phyloP scores from a whole-genome alignment of 257 asterid species.

The Capsicum chinense region DNA sequence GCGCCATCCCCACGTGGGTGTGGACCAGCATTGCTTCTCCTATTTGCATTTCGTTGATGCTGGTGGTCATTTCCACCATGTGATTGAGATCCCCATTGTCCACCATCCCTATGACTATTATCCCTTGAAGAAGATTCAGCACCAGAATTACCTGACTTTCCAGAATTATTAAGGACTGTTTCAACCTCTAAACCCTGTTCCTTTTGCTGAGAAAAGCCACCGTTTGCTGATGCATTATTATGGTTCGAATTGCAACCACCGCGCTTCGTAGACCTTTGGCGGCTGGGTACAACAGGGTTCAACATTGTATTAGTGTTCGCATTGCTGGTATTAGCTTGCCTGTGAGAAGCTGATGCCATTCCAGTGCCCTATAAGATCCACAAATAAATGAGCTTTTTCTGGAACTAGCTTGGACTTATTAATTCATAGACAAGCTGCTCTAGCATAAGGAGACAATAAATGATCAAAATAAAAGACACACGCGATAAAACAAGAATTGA shows the following conservation, averaged over 20 bases:
- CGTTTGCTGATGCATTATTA: constrained; percentile 43
- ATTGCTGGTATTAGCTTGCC: constrained; percentile 44
- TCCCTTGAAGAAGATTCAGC: constrained; percentile 53
- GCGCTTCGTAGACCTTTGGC: constrained; percentile 62
- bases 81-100: constrained; percentile 55
- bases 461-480: background rate
- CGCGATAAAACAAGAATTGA: background rate
- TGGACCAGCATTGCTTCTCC: constrained; percentile 66
- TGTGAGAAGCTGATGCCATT: constrained; percentile 43
- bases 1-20: constrained; percentile 64
- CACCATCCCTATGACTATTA: constrained; percentile 50
- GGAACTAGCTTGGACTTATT: background rate
- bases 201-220: constrained; percentile 47
- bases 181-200: constrained; percentile 44
- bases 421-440: background rate
- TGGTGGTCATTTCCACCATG: constrained; percentile 60
- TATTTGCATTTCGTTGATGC: constrained; percentile 55
- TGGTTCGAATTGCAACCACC: constrained; percentile 49
- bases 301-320: constrained; percentile 44
- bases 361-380: constrained; percentile 27
- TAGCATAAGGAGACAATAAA: background rate
- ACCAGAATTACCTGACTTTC: constrained; percentile 41
- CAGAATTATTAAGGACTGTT: constrained; percentile 38
- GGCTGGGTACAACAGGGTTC: constrained; percentile 47
- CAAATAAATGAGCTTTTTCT: background rate